Evolutionary conservation across 441 rosid genomes (phyloP).

Genomic region (Cnidoscolus chayamansa): DNA sequence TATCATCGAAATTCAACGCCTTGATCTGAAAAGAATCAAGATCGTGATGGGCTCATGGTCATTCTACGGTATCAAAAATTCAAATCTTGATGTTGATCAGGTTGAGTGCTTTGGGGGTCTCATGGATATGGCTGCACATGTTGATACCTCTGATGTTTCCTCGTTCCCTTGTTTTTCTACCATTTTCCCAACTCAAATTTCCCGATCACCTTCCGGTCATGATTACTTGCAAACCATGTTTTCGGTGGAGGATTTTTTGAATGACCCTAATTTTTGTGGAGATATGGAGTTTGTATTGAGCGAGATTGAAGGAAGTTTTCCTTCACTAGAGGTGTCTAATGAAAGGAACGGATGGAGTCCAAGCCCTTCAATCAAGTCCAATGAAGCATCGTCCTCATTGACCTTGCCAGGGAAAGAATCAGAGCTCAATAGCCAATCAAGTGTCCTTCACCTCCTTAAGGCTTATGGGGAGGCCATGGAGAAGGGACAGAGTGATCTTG

Average conservation of each 20-base stretch:
- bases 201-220: slow-evolving; percentile 20
- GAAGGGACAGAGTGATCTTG: slow-evolving; percentile 38
- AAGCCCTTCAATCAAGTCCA: slow-evolving; percentile 32
- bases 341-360: slow-evolving; percentile 33
- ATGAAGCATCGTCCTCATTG: slow-evolving; percentile 18
- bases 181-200: slow-evolving; percentile 20
- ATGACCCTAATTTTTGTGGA: slow-evolving; percentile 22
- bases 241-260: slow-evolving; percentile 30
- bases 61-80: slow-evolving; percentile 17
- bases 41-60: slow-evolving; percentile 45
- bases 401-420: slow-evolving; percentile 27
- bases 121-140: slow-evolving; percentile 12
- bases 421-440: slow-evolving; percentile 30
- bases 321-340: not conserved
- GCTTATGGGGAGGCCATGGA: slow-evolving; percentile 56
- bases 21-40: no score
- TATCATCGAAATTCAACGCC: slow-evolving; percentile 17
- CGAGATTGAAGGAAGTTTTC: slow-evolving; percentile 20
- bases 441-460: slow-evolving; percentile 44
- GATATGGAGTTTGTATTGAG: slow-evolving; percentile 20
- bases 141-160: slow-evolving; percentile 21
- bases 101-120: slow-evolving; percentile 1
- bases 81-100: slow-evolving; percentile 19
- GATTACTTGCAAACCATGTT: slow-evolving; percentile 12
- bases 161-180: slow-evolving; percentile 24